Percentiles rank a stretch among this genome's conserved stretches.
Conservation (phyloP, 208 protist genomes). For the Trypanosoma rangeli region DNA sequence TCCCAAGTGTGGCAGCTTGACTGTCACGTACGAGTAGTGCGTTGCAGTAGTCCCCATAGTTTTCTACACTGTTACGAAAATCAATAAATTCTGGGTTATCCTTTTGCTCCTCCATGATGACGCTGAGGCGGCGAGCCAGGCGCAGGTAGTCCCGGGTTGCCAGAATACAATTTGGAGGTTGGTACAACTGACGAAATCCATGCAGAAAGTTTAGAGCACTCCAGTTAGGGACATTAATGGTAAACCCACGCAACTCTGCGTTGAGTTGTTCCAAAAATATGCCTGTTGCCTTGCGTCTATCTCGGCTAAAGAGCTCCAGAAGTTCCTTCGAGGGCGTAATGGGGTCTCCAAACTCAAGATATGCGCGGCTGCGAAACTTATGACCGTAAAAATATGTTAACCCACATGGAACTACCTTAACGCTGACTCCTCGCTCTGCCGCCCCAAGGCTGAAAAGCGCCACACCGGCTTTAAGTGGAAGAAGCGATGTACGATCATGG, state of each 20-base stretch:
- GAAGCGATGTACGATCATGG: slow-evolving; percentile 92
- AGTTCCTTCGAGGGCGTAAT: slow-evolving; percentile 74
- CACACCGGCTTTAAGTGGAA: slow-evolving; percentile 95
- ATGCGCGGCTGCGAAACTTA: slow-evolving; percentile 90
- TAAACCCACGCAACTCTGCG: slow-evolving; percentile 74
- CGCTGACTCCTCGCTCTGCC: slow-evolving; percentile 74
- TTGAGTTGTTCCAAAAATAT: slow-evolving; percentile 84
- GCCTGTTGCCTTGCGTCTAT: slow-evolving; percentile 82
- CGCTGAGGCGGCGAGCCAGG: slow-evolving; percentile 80
- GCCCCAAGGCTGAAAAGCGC: slow-evolving; percentile 91
- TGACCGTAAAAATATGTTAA: slow-evolving; percentile 93
- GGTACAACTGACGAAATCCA: slow-evolving; percentile 88
- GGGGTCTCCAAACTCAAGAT: slow-evolving; percentile 88
- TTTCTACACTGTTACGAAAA: slow-evolving; percentile 76
- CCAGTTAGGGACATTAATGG: slow-evolving; percentile 92
- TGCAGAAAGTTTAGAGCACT: slow-evolving; percentile 88
- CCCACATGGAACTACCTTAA: slow-evolving; percentile 89
- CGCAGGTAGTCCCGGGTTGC: slow-evolving; percentile 79
- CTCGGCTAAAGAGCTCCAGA: slow-evolving; percentile 63
- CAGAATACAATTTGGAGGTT: slow-evolving; percentile 77
- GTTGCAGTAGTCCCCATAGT: slow-evolving; percentile 82
- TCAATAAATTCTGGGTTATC: slow-evolving; percentile 63
- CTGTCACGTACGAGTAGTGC: slow-evolving; percentile 83
- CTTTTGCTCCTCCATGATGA: slow-evolving; percentile 67
- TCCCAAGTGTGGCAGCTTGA: slow-evolving; percentile 81